These are phyloP conservation scores for Rubus parviflorus DNA, from an alignment of 306 rosid species.

Conservation along the genomic window DNA sequence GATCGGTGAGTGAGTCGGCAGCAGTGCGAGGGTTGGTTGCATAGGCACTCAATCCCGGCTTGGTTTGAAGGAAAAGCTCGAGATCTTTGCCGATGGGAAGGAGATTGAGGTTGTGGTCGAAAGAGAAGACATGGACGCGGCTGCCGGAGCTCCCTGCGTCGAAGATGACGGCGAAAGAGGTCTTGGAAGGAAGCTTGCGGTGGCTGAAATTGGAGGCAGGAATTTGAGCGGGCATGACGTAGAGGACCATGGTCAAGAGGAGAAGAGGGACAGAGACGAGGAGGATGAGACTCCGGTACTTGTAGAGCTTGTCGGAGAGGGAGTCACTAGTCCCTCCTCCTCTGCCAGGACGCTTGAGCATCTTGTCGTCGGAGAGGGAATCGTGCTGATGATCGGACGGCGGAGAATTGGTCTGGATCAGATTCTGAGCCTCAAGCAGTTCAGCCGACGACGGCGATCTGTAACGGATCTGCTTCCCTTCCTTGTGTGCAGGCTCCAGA, in stretches of 20 bases:
- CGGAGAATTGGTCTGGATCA: slow-evolving; percentile 36
- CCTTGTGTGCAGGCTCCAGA: slow-evolving; percentile 71
- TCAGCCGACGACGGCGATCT: slow-evolving; percentile 93
- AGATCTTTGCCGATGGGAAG: slow-evolving; percentile 87
- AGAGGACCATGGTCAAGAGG: slow-evolving; percentile 62
- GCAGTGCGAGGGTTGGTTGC: slow-evolving; percentile 70
- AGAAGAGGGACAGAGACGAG: slow-evolving; percentile 66
- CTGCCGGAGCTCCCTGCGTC: slow-evolving; percentile 99
- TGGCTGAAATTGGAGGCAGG: slow-evolving; percentile 40
- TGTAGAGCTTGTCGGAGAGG: slow-evolving; percentile 65
- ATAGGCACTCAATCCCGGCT: slow-evolving; percentile 78
- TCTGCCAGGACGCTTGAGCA: slow-evolving; percentile 76
- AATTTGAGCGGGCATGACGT: slow-evolving; percentile 56
- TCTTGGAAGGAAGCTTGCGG: slow-evolving; percentile 59
- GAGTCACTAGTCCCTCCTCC: slow-evolving; percentile 41
- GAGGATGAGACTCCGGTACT: slow-evolving; percentile 67
- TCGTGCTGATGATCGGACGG: slow-evolving; percentile 55
- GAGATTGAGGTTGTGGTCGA: slow-evolving; percentile 71
- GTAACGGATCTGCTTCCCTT: slow-evolving; percentile 88
- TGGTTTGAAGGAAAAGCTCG: slow-evolving; percentile 72
- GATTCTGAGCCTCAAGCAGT: slow-evolving; percentile 57
- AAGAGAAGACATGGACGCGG: slow-evolving; percentile 91
- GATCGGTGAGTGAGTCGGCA: slow-evolving; percentile 64
- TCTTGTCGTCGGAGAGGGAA: slow-evolving; percentile 49
- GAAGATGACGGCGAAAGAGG: slow-evolving; percentile 70